Evolutionary conservation across 2,329 filamentous ascomycete species (phyloP).

Genomic region (Verticillium zaregamsianum): DNA sequence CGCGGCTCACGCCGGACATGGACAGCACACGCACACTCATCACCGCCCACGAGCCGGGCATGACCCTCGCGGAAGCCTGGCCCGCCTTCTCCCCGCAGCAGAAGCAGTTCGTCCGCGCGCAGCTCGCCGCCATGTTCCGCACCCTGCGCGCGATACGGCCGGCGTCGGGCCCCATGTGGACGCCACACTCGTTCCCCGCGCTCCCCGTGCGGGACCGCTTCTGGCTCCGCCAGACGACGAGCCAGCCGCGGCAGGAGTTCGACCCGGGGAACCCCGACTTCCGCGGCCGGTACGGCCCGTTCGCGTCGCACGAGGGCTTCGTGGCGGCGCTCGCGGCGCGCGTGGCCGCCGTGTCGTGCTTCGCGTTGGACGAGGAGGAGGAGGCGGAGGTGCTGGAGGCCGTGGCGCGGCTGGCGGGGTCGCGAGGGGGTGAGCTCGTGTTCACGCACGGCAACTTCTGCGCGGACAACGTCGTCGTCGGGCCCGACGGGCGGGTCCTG

Average conservation of each 20-base stretch:
- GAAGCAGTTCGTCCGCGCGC: neutral
- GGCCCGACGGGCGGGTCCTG: neutral
- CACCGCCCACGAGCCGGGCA: neutral
- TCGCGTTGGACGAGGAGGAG: neutral
- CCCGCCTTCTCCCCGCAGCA: neutral
- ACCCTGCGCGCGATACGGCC: neutral
- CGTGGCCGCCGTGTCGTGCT: neutral
- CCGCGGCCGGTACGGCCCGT: neutral
- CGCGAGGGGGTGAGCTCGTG: neutral
- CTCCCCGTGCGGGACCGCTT: neutral
- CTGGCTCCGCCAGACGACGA: neutral
- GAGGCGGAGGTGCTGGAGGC: neutral
- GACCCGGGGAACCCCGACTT: neutral
- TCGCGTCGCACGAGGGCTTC: neutral
- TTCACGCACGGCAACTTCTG: slow-evolving; percentile 10
- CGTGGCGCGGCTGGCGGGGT: neutral
- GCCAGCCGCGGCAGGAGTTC: neutral
- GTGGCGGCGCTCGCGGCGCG: neutral
- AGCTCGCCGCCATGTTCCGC: neutral
- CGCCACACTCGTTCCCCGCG: neutral
- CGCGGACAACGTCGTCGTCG: slow-evolving; percentile 6
- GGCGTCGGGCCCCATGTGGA: neutral
- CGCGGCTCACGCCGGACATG: slow-evolving; percentile 21
- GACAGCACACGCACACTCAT: neutral
- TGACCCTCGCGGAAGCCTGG: neutral